Conservation (phyloP, 2,329 filamentous ascomycete genomes). For the Capronia americana region DNA sequence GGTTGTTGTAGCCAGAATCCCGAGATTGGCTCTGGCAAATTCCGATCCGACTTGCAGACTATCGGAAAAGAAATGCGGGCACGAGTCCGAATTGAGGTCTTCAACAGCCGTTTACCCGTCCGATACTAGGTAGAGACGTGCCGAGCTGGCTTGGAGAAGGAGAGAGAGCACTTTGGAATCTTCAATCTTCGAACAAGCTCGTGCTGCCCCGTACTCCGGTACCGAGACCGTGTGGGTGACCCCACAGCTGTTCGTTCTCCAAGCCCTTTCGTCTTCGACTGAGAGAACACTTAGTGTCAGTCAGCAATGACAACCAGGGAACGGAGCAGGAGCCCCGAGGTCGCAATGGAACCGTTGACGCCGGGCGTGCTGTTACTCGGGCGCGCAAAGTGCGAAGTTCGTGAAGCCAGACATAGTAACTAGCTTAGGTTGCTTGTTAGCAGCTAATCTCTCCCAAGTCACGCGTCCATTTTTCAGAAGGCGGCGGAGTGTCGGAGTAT, state of each 20-base stretch:
- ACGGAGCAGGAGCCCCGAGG: not conserved
- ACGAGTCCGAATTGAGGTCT: not conserved
- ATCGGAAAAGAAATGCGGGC: conserved; percentile 1
- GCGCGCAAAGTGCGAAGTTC: not conserved
- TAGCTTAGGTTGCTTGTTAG: not conserved
- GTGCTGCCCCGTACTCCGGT: too few relatives aligned
- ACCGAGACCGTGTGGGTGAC: not conserved
- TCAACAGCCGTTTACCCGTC: not conserved
- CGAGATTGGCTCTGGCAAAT: conserved; percentile 1
- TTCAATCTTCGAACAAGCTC: not conserved
- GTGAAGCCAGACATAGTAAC: conserved; percentile 1
- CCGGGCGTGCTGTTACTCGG: not conserved
- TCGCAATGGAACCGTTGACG: not conserved
- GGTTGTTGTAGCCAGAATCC: not conserved
- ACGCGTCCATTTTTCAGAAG: not conserved
- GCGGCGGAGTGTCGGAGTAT: not conserved
- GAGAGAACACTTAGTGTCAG: not conserved
- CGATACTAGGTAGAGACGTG: not conserved
- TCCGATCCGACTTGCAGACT: conserved; percentile 6
- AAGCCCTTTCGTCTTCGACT: not conserved
- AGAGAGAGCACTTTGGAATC: not conserved
- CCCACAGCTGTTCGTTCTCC: not conserved
- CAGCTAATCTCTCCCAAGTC: conserved; percentile 2
- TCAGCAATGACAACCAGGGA: conserved; percentile 1
- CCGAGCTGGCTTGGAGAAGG: not conserved